phyloP scores from a whole-genome alignment of 331 rosid genomes.

The Erythrophleum ivorense region DNA sequence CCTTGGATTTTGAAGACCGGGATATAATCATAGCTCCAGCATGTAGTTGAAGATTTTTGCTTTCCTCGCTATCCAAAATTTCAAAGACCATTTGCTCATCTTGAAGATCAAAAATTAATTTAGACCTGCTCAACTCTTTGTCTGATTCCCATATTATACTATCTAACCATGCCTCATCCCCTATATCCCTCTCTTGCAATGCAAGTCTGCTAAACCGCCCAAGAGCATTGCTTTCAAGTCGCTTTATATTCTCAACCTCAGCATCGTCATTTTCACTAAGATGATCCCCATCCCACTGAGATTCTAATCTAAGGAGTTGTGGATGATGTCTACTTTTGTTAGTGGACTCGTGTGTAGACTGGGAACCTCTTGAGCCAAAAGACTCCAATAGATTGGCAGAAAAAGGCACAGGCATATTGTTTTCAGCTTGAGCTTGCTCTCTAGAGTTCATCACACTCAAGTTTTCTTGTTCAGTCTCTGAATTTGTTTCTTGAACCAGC shows the following conservation, averaged over 20 bases:
- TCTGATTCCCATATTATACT: conserved; percentile 85
- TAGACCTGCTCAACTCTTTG: conserved; percentile 55
- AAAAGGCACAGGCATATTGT: no score
- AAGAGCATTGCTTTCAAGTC: no score
- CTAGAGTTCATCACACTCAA: conserved; percentile 47
- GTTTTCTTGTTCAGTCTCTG: conserved; percentile 58
- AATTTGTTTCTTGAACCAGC: no score
- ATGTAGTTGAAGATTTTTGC: conserved; percentile 67
- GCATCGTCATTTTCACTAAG: conserved; percentile 49
- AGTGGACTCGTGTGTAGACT: conserved; percentile 45
- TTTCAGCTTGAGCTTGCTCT: conserved; percentile 49
- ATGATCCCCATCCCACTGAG: conserved; percentile 50
- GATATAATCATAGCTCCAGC: conserved; percentile 85
- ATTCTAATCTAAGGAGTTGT: conserved; percentile 77
- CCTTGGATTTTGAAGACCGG: conserved; percentile 52
- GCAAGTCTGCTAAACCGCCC: conserved; percentile 64
- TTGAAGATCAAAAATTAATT: conserved; percentile 87
- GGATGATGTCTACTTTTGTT: conserved; percentile 68
- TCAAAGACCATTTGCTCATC: conserved; percentile 94
- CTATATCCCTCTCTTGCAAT: conserved; percentile 69
- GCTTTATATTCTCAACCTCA: conserved; percentile 47
- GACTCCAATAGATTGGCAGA: conserved; percentile 58
- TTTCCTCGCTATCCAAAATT: conserved; percentile 68
- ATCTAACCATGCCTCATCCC: conserved; percentile 84
- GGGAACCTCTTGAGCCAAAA: conserved; percentile 55